A percentile compares a stretch with the other conserved stretches of the same genome.
These are phyloP conservation scores for Xylaria sp. DNA, from an alignment of 2,329 filamentous ascomycete genomes.

Conservation along the genomic window DNA sequence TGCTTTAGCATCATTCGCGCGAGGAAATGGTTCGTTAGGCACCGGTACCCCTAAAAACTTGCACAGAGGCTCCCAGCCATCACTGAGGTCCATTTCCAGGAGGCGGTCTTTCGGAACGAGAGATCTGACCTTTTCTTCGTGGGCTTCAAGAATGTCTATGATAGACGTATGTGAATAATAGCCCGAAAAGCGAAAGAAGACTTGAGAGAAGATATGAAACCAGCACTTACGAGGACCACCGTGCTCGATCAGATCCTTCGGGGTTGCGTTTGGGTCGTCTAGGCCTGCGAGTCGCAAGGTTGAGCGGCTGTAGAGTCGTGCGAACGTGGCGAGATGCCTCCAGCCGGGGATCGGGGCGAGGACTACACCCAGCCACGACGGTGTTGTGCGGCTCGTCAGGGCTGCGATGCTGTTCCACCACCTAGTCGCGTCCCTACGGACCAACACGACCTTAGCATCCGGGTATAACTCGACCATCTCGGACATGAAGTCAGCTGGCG, in stretches of 20 bases:
- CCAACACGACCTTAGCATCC: conserved; percentile 41
- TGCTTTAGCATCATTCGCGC: conserved; percentile 44
- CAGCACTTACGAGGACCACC: conserved; percentile 2
- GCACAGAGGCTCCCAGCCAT: conserved; percentile 45
- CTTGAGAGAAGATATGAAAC: neutral
- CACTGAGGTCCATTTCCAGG: conserved; percentile 40
- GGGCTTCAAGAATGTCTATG: neutral
- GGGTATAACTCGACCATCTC: conserved; percentile 44
- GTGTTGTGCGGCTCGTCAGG: conserved; percentile 29
- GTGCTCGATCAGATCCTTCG: neutral
- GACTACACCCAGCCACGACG: conserved; percentile 31
- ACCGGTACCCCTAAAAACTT: conserved; percentile 41
- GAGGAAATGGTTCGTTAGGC: conserved; percentile 42
- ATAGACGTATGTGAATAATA: neutral
- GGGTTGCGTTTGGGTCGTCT: neutral
- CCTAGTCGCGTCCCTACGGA: conserved; percentile 37
- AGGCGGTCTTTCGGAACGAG: neutral
- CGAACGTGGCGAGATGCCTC: conserved; percentile 37
- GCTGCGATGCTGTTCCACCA: conserved; percentile 42
- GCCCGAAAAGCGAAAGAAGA: neutral
- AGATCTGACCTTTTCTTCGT: neutral
- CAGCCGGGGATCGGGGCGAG: conserved; percentile 41
- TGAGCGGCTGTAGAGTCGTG: conserved; percentile 5
- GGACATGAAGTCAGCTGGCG: conserved; percentile 39
- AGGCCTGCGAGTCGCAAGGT: neutral